Evolutionary conservation across 306 rosid genomes (phyloP).

Genomic region (Prunus mume): DNA sequence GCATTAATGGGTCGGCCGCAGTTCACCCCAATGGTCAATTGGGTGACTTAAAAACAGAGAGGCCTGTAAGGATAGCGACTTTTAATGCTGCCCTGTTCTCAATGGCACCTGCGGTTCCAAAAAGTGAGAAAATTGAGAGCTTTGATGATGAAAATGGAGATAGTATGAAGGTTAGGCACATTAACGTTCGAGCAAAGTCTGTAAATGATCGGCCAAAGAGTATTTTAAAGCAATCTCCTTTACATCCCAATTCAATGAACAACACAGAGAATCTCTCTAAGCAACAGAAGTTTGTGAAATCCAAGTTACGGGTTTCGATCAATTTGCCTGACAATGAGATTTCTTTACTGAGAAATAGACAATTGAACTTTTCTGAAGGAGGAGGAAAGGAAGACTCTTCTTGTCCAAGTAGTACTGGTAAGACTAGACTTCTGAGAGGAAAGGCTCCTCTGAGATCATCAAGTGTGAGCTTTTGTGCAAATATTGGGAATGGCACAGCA

Average conservation of each 20-base stretch:
- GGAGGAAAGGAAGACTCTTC: conserved; percentile 27
- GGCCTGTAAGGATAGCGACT: conserved; percentile 63
- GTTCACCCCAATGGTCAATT: conserved; percentile 53
- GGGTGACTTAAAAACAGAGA: conserved; percentile 21
- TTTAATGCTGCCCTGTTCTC: conserved; percentile 95
- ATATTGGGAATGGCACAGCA: conserved; percentile 2
- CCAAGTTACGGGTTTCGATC: conserved; percentile 78
- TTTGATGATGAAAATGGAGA: conserved; percentile 36
- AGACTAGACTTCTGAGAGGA: conserved; percentile 23
- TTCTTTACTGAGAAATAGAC: conserved; percentile 56
- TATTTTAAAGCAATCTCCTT: conserved; percentile 65
- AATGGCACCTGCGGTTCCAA: conserved; percentile 81
- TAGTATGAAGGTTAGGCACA: not conserved
- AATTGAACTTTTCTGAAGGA: conserved; percentile 57
- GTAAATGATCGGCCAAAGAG: conserved; percentile 57
- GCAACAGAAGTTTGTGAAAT: conserved; percentile 38
- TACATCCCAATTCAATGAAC: conserved; percentile 36
- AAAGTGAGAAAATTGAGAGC: conserved; percentile 19
- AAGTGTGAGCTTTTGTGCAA: conserved; percentile 22
- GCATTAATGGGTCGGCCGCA: conserved; percentile 27
- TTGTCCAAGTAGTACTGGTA: not conserved
- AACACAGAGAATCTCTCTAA: conserved; percentile 25
- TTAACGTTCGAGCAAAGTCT: conserved; percentile 36
- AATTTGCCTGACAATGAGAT: conserved; percentile 91
- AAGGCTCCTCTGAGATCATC: conserved; percentile 26